Evolutionary conservation across 169 alveolate genomes (phyloP).

Genomic region (Babesia caballi): DNA sequence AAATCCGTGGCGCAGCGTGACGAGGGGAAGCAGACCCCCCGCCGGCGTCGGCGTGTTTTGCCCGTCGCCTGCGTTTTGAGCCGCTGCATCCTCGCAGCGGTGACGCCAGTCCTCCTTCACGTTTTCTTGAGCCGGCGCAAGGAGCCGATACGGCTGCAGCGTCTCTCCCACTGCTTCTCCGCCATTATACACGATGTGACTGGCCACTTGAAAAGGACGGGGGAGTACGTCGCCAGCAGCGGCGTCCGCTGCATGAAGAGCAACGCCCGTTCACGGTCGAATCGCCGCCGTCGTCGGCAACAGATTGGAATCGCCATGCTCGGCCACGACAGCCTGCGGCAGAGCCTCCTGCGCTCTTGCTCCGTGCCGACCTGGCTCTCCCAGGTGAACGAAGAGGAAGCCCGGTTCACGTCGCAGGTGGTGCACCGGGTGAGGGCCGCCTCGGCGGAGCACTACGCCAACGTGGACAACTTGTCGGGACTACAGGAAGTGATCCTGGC

Average conservation of each 20-base stretch:
- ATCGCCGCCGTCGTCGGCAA: background rate
- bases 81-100: constrained; percentile 30
- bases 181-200: constrained; percentile 15
- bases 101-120: constrained; percentile 34
- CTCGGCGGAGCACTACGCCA: background rate
- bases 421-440: constrained; percentile 4
- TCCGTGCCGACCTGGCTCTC: background rate
- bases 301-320: background rate
- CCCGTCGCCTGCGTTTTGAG: background rate
- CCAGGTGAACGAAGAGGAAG: background rate
- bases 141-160: background rate
- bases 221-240: background rate
- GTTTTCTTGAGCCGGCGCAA: constrained; percentile 7
- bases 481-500: constrained; percentile 1
- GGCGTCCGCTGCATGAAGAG: constrained; percentile 2
- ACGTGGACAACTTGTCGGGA: constrained; percentile 14
- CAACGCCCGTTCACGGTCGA: background rate
- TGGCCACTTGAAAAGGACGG: background rate
- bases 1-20: background rate
- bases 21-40: background rate
- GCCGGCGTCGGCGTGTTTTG: background rate
- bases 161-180: constrained; percentile 7
- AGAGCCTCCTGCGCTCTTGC: background rate
- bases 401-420: background rate
- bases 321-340: background rate